Evolutionary conservation across 2,329 filamentous ascomycete genomes (phyloP), one percentile per base, ranked within the genome.

Genomic region (Aureobasidium sp.): DNA sequence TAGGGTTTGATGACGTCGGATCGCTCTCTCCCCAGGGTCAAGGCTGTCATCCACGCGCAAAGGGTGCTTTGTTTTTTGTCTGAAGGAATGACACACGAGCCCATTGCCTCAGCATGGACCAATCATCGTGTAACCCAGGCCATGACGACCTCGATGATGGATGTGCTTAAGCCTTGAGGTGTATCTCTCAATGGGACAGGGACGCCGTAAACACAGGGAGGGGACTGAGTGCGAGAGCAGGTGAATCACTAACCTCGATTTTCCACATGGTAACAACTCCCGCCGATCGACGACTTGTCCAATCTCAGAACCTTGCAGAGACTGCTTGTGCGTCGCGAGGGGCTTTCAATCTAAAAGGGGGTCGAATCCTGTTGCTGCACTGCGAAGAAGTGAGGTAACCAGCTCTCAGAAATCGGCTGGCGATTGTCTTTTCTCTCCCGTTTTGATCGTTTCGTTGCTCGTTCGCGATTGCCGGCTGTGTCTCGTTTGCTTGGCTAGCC

Each of bases 61-160:
- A 46, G 29, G 8, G 23, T 50, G 42, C 56, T 59, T 59, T 59
- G 39, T 59, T 59, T 59, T 59, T 59, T 48, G 55, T 41, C 34
- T 27, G 17, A 8, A 59, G 56, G 56, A 59, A 59, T 59, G 55
- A 56, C 52, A 58, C 55, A 58, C 55, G 55, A 58, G 55, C 55
- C 41, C 55, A 56, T 44, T 9, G 12, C 51, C 52, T 15, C 27
- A 34, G 52, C 52, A 56, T 12, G 41, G 36, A 17, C 56, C 56
- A 50, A 32, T 59, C 44, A 50, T 17, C 29, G 17, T 59, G 37
- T 26, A 42, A 32, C 48, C n/a, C 56, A 50, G n/a, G 15, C 8
- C 17, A 52, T 61, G 57, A 52, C 47, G 57, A 61, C 53, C 39
- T 32, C 23, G 57, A 50, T 60, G 46, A 59, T 59, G 56, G 15